These are phyloP conservation scores for Geotrichum klebahnii DNA, from an alignment of 1,139 yeast genomes.

Conservation along the genomic window DNA sequence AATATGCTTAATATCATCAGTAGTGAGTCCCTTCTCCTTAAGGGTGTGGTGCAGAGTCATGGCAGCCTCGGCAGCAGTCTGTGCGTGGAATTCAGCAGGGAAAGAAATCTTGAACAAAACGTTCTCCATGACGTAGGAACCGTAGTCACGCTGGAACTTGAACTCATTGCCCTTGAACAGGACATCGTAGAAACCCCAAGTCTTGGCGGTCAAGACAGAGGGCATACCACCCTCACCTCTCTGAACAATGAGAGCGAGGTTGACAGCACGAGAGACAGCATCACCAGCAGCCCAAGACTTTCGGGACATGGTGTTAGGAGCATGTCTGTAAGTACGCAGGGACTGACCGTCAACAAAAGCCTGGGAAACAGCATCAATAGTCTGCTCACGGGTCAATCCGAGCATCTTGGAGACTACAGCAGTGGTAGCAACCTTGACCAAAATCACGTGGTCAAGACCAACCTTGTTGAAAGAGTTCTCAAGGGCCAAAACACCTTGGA, in stretches of 20 bases:
- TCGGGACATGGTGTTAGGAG: conserved; percentile 59
- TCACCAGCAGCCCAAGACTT: conserved; percentile 68
- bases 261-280: conserved; percentile 56
- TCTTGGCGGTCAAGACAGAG: conserved; percentile 51
- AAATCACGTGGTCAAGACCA: conserved; percentile 57
- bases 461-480: conserved; percentile 57
- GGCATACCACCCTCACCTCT: conserved; percentile 56
- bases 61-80: conserved; percentile 59
- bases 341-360: conserved; percentile 60
- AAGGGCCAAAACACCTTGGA: conserved; percentile 54
- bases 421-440: conserved; percentile 59
- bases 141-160: conserved; percentile 51
- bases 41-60: conserved; percentile 44
- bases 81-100: conserved; percentile 67
- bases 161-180: conserved; percentile 51
- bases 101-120: conserved; percentile 56
- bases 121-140: conserved; percentile 61
- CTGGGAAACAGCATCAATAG: conserved; percentile 53
- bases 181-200: conserved; percentile 62
- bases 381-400: conserved; percentile 49
- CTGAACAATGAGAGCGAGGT: conserved; percentile 50
- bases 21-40: conserved; percentile 42
- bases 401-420: conserved; percentile 56
- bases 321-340: conserved; percentile 57
- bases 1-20: conserved; percentile 48